A percentile compares a stretch with the other conserved stretches of the same genome.
These are phyloP conservation scores for Citrus hindsii DNA, from an alignment of 345 rosid genomes.

Conservation along the genomic window DNA sequence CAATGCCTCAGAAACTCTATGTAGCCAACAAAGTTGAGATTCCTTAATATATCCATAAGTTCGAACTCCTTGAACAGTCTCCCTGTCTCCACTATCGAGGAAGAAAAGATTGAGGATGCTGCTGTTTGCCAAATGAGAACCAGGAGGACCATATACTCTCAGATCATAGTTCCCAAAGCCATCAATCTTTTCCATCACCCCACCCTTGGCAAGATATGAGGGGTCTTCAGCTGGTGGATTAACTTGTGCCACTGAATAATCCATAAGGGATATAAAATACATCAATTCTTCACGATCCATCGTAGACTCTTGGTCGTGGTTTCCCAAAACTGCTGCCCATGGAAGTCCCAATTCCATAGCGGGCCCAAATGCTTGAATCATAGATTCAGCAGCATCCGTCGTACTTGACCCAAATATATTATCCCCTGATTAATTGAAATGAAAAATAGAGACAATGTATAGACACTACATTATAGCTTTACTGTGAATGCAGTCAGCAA, in stretches of 20 bases:
- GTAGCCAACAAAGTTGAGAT: constrained; percentile 84
- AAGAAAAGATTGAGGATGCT: constrained; percentile 78
- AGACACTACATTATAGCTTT: background rate
- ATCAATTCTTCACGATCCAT: constrained; percentile 80
- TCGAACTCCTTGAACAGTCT: constrained; percentile 50
- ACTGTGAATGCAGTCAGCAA: background rate
- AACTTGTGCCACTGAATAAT: constrained; percentile 67
- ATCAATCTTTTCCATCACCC: constrained; percentile 36
- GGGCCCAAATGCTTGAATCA: constrained; percentile 66
- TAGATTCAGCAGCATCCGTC: constrained; percentile 87
- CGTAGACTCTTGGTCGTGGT: constrained; percentile 92
- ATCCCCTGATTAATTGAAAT: constrained; percentile 57
- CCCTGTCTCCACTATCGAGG: constrained; percentile 87
- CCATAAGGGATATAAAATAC: constrained; percentile 81
- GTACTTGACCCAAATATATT: constrained; percentile 83
- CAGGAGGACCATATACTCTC: constrained; percentile 66
- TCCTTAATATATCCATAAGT: constrained; percentile 90
- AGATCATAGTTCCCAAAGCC: constrained; percentile 81
- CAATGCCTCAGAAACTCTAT: constrained; percentile 35
- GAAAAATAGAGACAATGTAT: background rate
- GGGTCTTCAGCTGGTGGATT: constrained; percentile 48
- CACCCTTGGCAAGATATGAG: constrained; percentile 14
- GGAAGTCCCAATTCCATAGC: constrained; percentile 71
- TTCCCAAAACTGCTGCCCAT: constrained; percentile 92
- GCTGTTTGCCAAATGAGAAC: constrained; percentile 66